phyloP scores from a whole-genome alignment of 73 alveolate genomes.

The Paramecium pentaurelia region DNA sequence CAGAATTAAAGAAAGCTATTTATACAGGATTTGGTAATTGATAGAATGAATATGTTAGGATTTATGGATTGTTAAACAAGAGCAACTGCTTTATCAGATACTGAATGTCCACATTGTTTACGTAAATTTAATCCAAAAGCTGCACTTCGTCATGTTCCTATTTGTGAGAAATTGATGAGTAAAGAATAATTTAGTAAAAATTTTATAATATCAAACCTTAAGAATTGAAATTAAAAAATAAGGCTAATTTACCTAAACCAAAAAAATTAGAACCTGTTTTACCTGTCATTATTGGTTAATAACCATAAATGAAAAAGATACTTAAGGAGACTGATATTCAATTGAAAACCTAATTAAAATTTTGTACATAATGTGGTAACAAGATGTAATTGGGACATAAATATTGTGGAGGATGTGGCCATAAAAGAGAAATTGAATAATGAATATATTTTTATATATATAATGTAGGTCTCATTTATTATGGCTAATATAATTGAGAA shows the following conservation, averaged over 20 bases:
- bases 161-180: slow-evolving; percentile 62
- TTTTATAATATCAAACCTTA: not conserved
- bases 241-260: not conserved
- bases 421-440: slow-evolving; percentile 4
- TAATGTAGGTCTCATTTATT: not conserved
- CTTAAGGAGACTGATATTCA: not conserved
- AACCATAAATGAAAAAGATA: not conserved
- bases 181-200: not conserved
- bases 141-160: slow-evolving; percentile 78
- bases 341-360: not conserved
- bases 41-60: not conserved
- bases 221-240: not conserved
- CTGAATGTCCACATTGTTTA: slow-evolving; percentile 56
- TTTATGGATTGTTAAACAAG: slow-evolving; percentile 34
- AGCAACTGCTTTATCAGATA: slow-evolving; percentile 25
- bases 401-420: slow-evolving; percentile 40
- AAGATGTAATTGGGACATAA: not conserved
- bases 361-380: slow-evolving; percentile 27
- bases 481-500: not conserved
- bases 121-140: slow-evolving; percentile 72
- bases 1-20: not conserved
- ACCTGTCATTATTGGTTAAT: not conserved
- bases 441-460: not conserved
- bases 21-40: not conserved
- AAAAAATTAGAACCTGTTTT: not conserved